These are phyloP conservation scores for Discostella stelligeroides DNA, from an alignment of 108 stramenopile genomes.

Conservation along the genomic window DNA sequence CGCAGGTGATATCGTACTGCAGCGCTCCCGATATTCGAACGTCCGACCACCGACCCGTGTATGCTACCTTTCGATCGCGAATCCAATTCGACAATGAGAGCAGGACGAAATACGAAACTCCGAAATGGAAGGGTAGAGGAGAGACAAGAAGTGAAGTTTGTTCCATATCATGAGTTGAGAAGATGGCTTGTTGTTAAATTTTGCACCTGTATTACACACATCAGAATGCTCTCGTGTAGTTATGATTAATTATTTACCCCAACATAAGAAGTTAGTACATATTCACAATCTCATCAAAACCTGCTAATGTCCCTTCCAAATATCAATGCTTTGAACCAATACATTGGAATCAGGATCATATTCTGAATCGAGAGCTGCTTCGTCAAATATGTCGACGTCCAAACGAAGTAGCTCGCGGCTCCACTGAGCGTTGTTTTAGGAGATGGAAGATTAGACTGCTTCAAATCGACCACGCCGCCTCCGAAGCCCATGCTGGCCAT, in stretches of 20 bases:
- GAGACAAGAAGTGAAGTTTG: constrained; percentile 42
- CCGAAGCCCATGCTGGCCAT: constrained; percentile 56
- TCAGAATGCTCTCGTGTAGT: neutral
- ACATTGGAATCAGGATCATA: constrained; percentile 91
- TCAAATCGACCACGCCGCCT: constrained; percentile 53
- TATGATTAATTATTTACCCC: neutral
- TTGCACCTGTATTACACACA: neutral
- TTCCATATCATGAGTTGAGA: constrained; percentile 17
- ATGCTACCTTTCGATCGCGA: constrained; percentile 68
- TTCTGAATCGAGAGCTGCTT: constrained; percentile 78
- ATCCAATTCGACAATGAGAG: constrained; percentile 45
- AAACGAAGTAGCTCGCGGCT: constrained; percentile 69
- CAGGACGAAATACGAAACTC: neutral
- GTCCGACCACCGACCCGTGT: constrained; percentile 97
- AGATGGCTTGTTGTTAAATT: neutral
- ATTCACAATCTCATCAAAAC: constrained; percentile 18
- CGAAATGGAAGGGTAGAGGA: constrained; percentile 11
- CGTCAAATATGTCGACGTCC: constrained; percentile 65
- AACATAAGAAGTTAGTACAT: neutral
- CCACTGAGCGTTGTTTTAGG: constrained; percentile 51
- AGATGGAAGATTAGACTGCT: constrained; percentile 29
- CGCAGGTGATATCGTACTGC: constrained; percentile 77
- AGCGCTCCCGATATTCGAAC: constrained; percentile 46
- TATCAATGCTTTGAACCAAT: constrained; percentile 94
- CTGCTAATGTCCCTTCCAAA: constrained; percentile 91